Evolutionary conservation across 495 filamentous ascomycete genomes (phyloP).

Genomic region (Staphylotrichum tortipilum): DNA sequence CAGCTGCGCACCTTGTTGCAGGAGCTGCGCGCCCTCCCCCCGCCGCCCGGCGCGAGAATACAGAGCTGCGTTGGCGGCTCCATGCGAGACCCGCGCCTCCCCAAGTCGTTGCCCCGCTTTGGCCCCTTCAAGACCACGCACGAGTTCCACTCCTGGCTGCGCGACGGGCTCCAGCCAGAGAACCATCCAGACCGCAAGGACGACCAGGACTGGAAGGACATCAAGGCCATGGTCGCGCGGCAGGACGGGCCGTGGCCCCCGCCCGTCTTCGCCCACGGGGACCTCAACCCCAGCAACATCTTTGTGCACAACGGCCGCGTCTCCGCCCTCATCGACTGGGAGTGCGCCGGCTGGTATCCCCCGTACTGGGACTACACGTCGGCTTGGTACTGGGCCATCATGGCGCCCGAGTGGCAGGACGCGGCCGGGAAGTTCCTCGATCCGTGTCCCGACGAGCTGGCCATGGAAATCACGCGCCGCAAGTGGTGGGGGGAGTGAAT

Average conservation of each 20-base stretch:
- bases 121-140: slow-evolving; percentile 9
- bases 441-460: not conserved
- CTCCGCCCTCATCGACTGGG: slow-evolving; percentile 1
- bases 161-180: not conserved
- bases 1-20: not conserved
- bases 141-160: slow-evolving; percentile 7
- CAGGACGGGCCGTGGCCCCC: slow-evolving; percentile 3
- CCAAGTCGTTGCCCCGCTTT: not conserved
- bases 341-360: slow-evolving; percentile 4
- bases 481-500: slow-evolving; percentile 3
- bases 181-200: not conserved
- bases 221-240: not conserved
- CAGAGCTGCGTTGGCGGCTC: slow-evolving; percentile 5
- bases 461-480: not conserved
- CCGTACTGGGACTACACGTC: slow-evolving; percentile 8
- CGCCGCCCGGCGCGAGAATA: not conserved
- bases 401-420: not conserved
- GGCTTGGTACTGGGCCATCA: not conserved
- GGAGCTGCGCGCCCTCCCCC: slow-evolving; percentile 3
- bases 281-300: not conserved
- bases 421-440: not conserved
- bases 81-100: slow-evolving; percentile 1
- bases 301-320: not conserved
- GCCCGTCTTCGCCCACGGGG: slow-evolving; percentile 3
- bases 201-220: slow-evolving; percentile 3